Conservation (phyloP, 1,284 basidiomycete species). For the Trichosporon sp. region DNA sequence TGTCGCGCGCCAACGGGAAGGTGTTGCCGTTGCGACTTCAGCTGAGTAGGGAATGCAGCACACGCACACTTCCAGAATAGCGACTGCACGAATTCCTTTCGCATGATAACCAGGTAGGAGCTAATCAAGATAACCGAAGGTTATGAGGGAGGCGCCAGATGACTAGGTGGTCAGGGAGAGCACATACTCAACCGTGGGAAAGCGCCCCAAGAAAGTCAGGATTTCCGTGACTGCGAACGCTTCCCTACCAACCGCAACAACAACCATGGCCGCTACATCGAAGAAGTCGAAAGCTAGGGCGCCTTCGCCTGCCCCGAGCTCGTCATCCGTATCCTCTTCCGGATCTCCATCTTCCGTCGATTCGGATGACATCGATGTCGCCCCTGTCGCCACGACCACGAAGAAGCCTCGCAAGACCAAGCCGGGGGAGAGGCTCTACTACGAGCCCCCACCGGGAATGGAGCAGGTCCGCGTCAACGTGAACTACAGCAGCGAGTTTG, state of each 20-base stretch:
- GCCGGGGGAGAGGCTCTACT: conserved; percentile 13
- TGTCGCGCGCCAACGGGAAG: too few relatives aligned
- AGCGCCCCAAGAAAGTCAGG: background rate
- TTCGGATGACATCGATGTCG: background rate
- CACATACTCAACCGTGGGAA: background rate
- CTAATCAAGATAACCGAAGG: too few relatives aligned
- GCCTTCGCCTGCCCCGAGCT: background rate
- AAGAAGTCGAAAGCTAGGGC: background rate
- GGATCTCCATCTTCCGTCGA: background rate
- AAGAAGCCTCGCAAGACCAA: background rate
- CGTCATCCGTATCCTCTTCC: background rate
- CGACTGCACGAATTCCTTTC: too few relatives aligned
- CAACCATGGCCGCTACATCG: background rate
- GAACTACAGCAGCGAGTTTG: conserved; percentile 27
- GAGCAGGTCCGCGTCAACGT: conserved; percentile 26
- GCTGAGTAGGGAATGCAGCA: too few relatives aligned
- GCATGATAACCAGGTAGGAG: too few relatives aligned
- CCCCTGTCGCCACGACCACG: background rate
- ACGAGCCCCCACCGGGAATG: conserved; percentile 43
- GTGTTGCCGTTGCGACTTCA: too few relatives aligned
- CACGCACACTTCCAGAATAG: too few relatives aligned
- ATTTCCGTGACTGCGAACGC: background rate
- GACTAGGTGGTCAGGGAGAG: background rate
- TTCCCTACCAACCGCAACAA: background rate
- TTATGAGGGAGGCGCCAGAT: too few relatives aligned